phyloP scores from a whole-genome alignment of 2,329 filamentous ascomycete species.

The Claviceps sorghi region DNA sequence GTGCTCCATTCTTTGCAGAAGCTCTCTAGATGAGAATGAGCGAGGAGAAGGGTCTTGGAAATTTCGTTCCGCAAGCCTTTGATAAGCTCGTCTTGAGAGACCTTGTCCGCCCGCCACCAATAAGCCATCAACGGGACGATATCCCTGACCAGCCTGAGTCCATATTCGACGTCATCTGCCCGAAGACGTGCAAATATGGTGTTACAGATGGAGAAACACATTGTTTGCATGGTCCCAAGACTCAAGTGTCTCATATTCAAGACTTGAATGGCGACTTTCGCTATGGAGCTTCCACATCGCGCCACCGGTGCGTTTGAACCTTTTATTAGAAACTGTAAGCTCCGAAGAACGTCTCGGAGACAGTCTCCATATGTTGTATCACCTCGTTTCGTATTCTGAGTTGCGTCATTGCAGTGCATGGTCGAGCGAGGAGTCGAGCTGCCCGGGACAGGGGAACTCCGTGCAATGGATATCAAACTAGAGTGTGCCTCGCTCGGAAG shows the following conservation, averaged over 20 bases:
- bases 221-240: constrained; percentile 50
- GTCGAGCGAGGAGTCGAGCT: constrained; percentile 17
- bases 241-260: constrained; percentile 44
- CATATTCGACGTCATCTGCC: constrained; percentile 52
- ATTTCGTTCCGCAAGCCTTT: constrained; percentile 62
- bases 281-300: constrained; percentile 39
- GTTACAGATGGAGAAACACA: constrained; percentile 66
- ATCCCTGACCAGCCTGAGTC: constrained; percentile 42
- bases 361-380: constrained; percentile 18
- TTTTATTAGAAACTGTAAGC: constrained; percentile 48
- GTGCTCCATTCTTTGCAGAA: constrained; percentile 30
- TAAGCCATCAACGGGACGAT: constrained; percentile 57
- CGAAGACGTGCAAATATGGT: constrained; percentile 49
- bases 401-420: constrained; percentile 15
- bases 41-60: constrained; percentile 54
- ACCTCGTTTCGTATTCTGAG: constrained; percentile 16
- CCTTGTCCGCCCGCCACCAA: constrained; percentile 63
- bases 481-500: constrained; percentile 22
- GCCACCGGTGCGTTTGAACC: constrained; percentile 54
- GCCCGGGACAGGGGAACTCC: constrained; percentile 30
- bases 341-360: constrained; percentile 36
- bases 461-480: neutral
- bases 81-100: constrained; percentile 44
- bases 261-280: constrained; percentile 42
- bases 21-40: constrained; percentile 47